Evolutionary conservation across 441 rosid species (phyloP), one percentile per base, ranked within the genome.

Genomic region (Kokia cookei): DNA sequence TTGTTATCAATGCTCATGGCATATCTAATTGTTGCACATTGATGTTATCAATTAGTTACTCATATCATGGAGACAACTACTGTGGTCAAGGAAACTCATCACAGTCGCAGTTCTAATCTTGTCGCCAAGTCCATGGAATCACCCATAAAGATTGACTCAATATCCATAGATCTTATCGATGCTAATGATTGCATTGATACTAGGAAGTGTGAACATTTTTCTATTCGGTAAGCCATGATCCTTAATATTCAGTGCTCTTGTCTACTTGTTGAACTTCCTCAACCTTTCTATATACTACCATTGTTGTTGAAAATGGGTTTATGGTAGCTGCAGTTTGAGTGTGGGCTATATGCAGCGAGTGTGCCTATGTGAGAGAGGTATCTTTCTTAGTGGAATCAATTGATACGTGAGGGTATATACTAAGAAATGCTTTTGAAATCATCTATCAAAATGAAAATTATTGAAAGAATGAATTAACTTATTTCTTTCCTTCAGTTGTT

Each of bases 191-290:
- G 80, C 79, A 74, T 17, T 73, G 78, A 72, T 64, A 78, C 55
- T 29, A 84, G 54, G 55, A 86, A 71, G 55, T 91, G 98, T 76
- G 86, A 89, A 61, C 93, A 90, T 75, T 96, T 96, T 80, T 88
- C 97, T 29, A 82, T 96, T 76, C 91, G 98, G 99, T 96, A 80
- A 86, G 89, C 78, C 5, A 42, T 61, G 51, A 53, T 35, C 35
- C 37, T 71, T 58, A 40, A 29, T 45, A 10, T 15, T 45, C 26
- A 32, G 7, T 60, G 40, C 42, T 26, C 27, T 45, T 43, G n/a
- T 75, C 37, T 32, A 32, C 37, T 32, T 72, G 10, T 54, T 71
- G 57, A 69, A 55, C 59, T 26, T 76, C 54, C 35, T 73, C 47
- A 37, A 43, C 75, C 50, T 50, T 10, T 65, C 40, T 40, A 69